Evolutionary conservation across 1,284 basidiomycete genomes (phyloP).

Genomic region (Coniophora puteana): DNA sequence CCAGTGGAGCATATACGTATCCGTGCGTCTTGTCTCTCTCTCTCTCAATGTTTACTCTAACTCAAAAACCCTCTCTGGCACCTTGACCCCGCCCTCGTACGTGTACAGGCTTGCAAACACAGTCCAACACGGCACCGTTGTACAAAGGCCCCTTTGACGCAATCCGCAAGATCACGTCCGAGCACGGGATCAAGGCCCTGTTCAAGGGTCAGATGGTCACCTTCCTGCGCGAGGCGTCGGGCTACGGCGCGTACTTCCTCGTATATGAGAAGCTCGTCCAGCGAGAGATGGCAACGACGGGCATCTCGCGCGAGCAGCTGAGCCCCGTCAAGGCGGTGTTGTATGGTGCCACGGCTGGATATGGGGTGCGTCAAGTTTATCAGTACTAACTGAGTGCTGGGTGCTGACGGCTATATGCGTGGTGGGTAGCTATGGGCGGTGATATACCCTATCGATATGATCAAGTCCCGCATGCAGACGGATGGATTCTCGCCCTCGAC

Average conservation of each 20-base stretch:
- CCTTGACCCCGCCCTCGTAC: slow-evolving; percentile 5
- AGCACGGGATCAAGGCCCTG: slow-evolving; percentile 78
- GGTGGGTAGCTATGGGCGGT: slow-evolving; percentile 67
- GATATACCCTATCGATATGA: slow-evolving; percentile 92
- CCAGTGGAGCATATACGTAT: slow-evolving; percentile 99
- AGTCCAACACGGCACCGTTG: slow-evolving; percentile 66
- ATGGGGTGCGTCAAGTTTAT: slow-evolving; percentile 60
- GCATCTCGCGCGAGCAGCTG: slow-evolving; percentile 73
- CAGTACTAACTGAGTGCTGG: slow-evolving; percentile 1
- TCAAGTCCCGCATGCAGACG: slow-evolving; percentile 95
- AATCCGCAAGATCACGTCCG: slow-evolving; percentile 73
- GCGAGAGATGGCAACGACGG: slow-evolving; percentile 69
- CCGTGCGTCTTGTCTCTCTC: slow-evolving; percentile 48
- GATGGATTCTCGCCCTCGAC: slow-evolving; percentile 77
- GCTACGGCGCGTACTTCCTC: slow-evolving; percentile 89
- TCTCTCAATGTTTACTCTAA: no score
- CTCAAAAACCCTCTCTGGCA: no score
- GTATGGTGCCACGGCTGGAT: slow-evolving; percentile 86
- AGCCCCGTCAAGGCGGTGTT: slow-evolving; percentile 73
- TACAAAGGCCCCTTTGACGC: slow-evolving; percentile 88
- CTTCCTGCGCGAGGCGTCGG: slow-evolving; percentile 80
- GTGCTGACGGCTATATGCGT: slow-evolving; percentile 4
- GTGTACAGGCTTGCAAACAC: slow-evolving; percentile 77
- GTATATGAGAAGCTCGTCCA: slow-evolving; percentile 93
- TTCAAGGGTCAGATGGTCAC: slow-evolving; percentile 95